A percentile compares a stretch with the other conserved stretches of the same genome.
These are phyloP conservation scores for Colletotrichum chrysophilum DNA, from an alignment of 2,329 filamentous ascomycete genomes.

Conservation along the genomic window DNA sequence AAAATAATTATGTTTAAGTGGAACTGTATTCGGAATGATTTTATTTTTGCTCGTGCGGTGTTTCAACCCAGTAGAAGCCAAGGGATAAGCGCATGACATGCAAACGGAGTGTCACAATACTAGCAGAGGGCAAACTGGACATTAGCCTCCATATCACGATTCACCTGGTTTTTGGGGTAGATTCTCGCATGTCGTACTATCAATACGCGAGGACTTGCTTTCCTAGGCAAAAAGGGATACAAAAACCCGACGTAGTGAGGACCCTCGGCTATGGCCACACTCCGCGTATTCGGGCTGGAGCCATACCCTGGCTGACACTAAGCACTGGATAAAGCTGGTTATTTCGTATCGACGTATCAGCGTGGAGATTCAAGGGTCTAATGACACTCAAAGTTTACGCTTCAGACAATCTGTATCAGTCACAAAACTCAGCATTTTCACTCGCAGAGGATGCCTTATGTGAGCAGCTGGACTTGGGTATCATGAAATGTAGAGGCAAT, in stretches of 20 bases:
- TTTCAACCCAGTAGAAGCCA: not conserved
- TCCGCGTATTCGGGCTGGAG: not conserved
- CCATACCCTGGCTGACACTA: not conserved
- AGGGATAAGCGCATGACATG: not conserved
- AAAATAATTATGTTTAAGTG: not conserved
- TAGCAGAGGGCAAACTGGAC: not conserved
- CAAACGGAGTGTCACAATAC: not conserved
- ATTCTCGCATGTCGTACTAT: not conserved
- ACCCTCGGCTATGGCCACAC: not conserved
- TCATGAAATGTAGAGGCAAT: not conserved
- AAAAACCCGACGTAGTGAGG: not conserved
- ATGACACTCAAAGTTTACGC: not conserved
- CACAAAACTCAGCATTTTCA: not conserved
- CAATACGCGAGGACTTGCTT: not conserved
- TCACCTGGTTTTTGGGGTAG: not conserved
- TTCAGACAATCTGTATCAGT: not conserved
- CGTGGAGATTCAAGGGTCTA: not conserved
- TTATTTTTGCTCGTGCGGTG: fast-evolving
- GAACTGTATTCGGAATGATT: not conserved
- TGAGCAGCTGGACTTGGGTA: not conserved
- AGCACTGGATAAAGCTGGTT: not conserved
- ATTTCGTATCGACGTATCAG: not conserved
- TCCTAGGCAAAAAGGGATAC: not conserved
- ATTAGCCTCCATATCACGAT: not conserved
- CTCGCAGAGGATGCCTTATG: not conserved